These are phyloP conservation scores for Neurospora sp. DNA, from an alignment of 495 filamentous ascomycete species.

Conservation along the genomic window DNA sequence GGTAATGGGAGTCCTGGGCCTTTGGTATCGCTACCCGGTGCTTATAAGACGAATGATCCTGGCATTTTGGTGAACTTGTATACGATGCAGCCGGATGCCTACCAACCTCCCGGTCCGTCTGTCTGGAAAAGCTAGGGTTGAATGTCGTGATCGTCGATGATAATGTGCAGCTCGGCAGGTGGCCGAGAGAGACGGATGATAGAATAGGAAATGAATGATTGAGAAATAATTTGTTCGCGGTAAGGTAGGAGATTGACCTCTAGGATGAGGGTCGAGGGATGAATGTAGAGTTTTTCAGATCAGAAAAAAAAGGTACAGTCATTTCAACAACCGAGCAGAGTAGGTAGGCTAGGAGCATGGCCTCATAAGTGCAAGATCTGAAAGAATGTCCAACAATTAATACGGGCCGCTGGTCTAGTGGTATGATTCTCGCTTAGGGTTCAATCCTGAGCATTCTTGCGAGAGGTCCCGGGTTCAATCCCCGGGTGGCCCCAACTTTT, in stretches of 20 bases:
- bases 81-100: conserved; percentile 24
- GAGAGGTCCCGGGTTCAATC: background rate
- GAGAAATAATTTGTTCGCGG: background rate
- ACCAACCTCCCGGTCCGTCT: conserved; percentile 33
- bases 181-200: background rate
- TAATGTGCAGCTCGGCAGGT: background rate
- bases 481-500: background rate
- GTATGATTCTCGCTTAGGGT: background rate
- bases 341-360: too few relatives aligned
- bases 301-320: background rate
- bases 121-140: conserved; percentile 24
- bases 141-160: background rate
- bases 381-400: background rate
- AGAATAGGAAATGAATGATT: background rate
- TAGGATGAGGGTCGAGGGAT: background rate
- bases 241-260: background rate
- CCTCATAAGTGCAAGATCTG: background rate
- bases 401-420: background rate
- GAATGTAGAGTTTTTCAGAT: background rate
- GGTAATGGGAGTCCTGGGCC: conserved; percentile 35
- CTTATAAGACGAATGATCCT: conserved; percentile 39
- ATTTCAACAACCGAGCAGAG: background rate
- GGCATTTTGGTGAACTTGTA: conserved; percentile 37
- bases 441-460: background rate
- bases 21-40: conserved; percentile 40